A percentile compares a stretch with the other conserved stretches of the same genome.
Evolutionary conservation across 345 rosid species (phyloP).

Genomic region (Gynandropsis gynandra): DNA sequence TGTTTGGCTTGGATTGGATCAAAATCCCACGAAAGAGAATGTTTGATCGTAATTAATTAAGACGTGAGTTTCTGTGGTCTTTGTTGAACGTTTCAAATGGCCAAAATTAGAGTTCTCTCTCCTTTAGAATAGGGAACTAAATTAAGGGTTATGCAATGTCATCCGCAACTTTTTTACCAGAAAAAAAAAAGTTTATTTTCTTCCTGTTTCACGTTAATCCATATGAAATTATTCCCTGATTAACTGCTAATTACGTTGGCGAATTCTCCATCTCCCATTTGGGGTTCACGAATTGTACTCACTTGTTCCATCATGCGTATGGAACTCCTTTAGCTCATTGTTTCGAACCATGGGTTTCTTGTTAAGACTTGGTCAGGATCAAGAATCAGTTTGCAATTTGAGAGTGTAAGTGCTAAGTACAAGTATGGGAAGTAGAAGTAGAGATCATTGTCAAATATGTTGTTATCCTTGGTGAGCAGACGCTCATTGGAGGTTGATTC

Average conservation of each 20-base stretch:
- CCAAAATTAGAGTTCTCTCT: too few relatives aligned
- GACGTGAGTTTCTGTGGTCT: too few relatives aligned
- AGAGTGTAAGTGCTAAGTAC: slow-evolving; percentile 29
- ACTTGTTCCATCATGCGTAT: slow-evolving; percentile 9
- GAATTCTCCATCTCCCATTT: slow-evolving; percentile 27
- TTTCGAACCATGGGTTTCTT: slow-evolving; percentile 7
- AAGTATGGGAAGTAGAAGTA: slow-evolving; percentile 65
- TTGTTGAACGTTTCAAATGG: too few relatives aligned
- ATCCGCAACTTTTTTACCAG: slow-evolving; percentile 36
- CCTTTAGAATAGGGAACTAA: too few relatives aligned
- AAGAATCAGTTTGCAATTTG: background rate
- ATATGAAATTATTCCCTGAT: slow-evolving; percentile 27
- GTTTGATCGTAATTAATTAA: too few relatives aligned
- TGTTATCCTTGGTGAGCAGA: slow-evolving; percentile 93
- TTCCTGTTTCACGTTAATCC: slow-evolving; percentile 5
- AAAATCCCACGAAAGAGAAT: too few relatives aligned
- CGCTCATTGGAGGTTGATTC: slow-evolving; percentile 93
- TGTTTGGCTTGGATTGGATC: too few relatives aligned
- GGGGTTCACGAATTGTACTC: slow-evolving; percentile 7
- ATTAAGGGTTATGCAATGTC: slow-evolving; percentile 34
- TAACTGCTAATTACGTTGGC: slow-evolving; percentile 32
- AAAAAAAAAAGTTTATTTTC: slow-evolving; percentile 39
- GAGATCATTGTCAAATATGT: slow-evolving; percentile 56
- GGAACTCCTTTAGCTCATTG: background rate
- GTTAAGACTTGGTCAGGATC: background rate